Percentiles rank a stretch among this genome's conserved stretches.
phyloP scores from a whole-genome alignment of 176 grass and related monocot genomes.

The Eremochloa ophiuroides region DNA sequence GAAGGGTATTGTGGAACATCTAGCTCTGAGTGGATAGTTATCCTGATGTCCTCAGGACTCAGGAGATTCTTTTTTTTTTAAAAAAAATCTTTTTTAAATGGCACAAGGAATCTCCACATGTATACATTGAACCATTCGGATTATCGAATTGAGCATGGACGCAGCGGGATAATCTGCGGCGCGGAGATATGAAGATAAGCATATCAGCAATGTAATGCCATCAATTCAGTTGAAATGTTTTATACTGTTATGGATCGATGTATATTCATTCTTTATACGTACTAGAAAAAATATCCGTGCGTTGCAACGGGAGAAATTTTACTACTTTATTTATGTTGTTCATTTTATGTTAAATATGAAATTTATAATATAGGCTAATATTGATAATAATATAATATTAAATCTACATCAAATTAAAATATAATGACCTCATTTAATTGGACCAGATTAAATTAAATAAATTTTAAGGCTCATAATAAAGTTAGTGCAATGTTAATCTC shows the following conservation, averaged over 20 bases:
- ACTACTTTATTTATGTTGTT: too few species aligned
- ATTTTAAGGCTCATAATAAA: too few species aligned
- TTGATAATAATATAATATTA: too few species aligned
- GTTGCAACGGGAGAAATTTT: too few species aligned
- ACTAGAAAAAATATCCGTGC: too few species aligned
- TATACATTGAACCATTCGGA: not conserved
- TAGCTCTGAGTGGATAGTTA: not conserved
- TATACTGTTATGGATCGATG: not conserved
- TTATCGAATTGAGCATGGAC: not conserved
- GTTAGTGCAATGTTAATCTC: too few species aligned
- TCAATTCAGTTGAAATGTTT: slow-evolving; percentile 4
- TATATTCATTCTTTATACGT: not conserved
- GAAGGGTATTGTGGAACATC: not conserved
- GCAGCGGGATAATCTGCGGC: not conserved
- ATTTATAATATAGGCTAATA: too few species aligned
- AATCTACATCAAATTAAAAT: too few species aligned
- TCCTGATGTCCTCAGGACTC: not conserved
- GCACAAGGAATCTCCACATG: not conserved
- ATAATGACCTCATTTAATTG: too few species aligned
- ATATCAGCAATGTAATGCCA: not conserved
- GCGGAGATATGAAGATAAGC: not conserved
- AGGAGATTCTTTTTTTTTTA: not conserved
- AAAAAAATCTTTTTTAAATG: not conserved
- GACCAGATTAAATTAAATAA: too few species aligned
- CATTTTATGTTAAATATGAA: too few species aligned